Evolutionary conservation across 2,329 filamentous ascomycete species (phyloP).

Genomic region (Neopestalotiopsis sp.): DNA sequence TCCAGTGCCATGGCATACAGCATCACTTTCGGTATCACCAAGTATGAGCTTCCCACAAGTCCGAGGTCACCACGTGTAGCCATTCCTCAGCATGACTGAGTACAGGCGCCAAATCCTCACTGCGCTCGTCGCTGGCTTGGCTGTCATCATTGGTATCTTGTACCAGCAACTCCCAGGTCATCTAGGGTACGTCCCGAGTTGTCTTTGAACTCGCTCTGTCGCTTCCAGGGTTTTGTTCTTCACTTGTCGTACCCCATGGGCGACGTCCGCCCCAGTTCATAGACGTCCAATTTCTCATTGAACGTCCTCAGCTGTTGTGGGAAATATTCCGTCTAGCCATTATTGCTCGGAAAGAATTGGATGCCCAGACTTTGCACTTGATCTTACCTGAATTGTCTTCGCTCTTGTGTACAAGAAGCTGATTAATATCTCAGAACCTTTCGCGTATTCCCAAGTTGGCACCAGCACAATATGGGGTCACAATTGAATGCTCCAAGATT

Average conservation of each 20-base stretch:
- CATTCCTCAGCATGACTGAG: conserved; percentile 1
- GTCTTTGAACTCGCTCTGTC: neutral
- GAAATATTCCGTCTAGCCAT: neutral
- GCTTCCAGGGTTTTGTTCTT: neutral
- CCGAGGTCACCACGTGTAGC: neutral
- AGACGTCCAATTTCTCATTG: neutral
- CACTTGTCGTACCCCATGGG: neutral
- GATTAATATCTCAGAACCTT: neutral
- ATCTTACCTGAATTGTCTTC: no score
- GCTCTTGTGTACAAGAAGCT: neutral
- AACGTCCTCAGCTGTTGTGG: neutral
- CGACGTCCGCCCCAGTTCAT: no score
- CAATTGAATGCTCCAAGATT: conserved; percentile 63
- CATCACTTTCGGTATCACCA: neutral
- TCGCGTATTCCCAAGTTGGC: neutral
- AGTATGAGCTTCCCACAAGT: neutral
- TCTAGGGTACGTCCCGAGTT: conserved; percentile 15
- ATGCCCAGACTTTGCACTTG: neutral
- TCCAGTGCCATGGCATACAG: neutral
- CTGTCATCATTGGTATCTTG: conserved; percentile 16
- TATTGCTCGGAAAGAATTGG: neutral
- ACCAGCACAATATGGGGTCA: conserved; percentile 57
- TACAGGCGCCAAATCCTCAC: conserved; percentile 8
- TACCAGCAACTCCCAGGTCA: conserved; percentile 4
- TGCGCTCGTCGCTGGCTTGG: conserved; percentile 10